Base-by-base conservation (phyloP, 2,329 filamentous ascomycete genomes). In the Teratosphaeria gauchensis region DNA sequence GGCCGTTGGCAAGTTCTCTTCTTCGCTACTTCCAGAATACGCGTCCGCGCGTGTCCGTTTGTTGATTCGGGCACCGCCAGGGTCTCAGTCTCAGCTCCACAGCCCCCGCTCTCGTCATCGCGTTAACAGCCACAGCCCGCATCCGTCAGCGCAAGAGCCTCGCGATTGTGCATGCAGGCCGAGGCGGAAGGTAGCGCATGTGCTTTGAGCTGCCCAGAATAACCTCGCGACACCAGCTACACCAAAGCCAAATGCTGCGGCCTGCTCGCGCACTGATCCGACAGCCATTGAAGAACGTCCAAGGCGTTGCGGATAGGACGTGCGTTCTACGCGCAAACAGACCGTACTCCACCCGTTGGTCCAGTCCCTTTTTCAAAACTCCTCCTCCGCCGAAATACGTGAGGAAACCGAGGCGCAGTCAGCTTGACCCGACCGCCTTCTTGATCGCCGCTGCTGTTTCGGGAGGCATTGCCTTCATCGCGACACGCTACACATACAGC, bases 361-460 rank as follows among this genome's bases (percentile, higher is more conserved):
- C 42, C 19, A 48, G 6, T 19, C 19, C n/a, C 42, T 21, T 48
- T 19, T 5, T 48, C 42, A 19, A 11, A 21, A 5, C 42, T 21
- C 42, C 42, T 1, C 42, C 42, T 48, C 42, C 42, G 9, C 19
- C n/a, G 42, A 19, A 19, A 21, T 21, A 19, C n/a, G n/a, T 6
- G 6, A 19, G 3, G 8, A 6, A 30, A 31, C 21, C 31, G 14
- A 24, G 30, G 11, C 55, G 56, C 38, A 33, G 55, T 55, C 56
- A 58, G 19, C 31, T 68, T 53, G 65, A 67, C 54, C 62, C 65
- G 8, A 54, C 64, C 11, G 57, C 59, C 28, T 60, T 70, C 24
- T 53, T 66, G 35, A 32, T 67, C 46, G 66, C 65, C 38, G 62
- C 63, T 11, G 54, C 62, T 8, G n/a, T 68, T 9, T 65, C 63